Evolutionary conservation across 2,329 filamentous ascomycete species (phyloP), one percentile per base, ranked within the genome.

Genomic region (Claviceps sp.): DNA sequence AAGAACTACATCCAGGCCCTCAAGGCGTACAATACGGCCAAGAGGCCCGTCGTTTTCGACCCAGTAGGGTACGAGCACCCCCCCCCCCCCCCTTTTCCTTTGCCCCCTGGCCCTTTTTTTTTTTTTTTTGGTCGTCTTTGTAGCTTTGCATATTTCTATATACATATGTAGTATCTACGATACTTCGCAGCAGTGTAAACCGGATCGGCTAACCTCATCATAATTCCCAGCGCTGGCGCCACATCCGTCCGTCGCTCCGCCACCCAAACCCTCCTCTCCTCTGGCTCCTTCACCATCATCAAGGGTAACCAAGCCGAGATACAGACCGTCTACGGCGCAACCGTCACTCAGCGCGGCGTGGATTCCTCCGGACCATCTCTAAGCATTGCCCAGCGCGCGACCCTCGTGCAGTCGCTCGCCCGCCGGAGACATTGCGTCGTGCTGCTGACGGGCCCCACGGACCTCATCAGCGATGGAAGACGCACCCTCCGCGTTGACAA

Each of bases 231-330:
- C 11, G 89, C 86, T 6, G 90, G 88, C 6, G 91, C 91, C 0
- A 96, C 89, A 0, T 62, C 76, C 6, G 74, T 91, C 45, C 80
- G 93, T 13, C 79, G 83, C 49, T 72, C 77, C 1, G 86, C 88
- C 0, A 80, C 91, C 29, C 79, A 80, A 53, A 75, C 75, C 2
- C 78, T 97, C 39, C 74, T 96, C 61, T 71, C 78, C 0, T 76
- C 73, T 2, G 89, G 88, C 40, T 87, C 87, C 65, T 86, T 95
- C 60, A 81, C 88, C 65, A 74, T 96, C 43, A 90, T 97, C 68
- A 97, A 97, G 65, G 91, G 91, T 47, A 97, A 97, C 67, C 88
- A 94, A 64, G 82, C 85, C 50, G 93, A 97, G 66, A 89, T 97
- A 55, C 74, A 78, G 47, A 82, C 86, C 2, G 81, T 91, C 0